Base-by-base conservation (phyloP, 2,329 filamentous ascomycete genomes). In the Microsporum ferrugineum region DNA sequence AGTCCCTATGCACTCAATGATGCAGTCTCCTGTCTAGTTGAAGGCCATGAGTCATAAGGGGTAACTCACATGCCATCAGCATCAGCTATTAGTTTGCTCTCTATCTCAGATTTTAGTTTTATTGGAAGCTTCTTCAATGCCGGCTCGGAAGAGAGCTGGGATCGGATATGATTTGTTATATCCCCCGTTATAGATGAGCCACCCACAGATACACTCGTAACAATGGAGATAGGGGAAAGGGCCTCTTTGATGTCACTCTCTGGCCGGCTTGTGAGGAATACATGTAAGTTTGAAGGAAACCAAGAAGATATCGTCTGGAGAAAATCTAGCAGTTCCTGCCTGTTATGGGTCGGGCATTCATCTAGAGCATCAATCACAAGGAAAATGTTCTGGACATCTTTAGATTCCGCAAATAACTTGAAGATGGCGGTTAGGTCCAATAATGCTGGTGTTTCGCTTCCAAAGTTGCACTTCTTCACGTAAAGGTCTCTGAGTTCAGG, bases 341-440 rank as follows among this genome's bases (percentile, higher is more conserved):
- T 61, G 29, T 53, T 53, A 5, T 53, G 10, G 27, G 60, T 43
- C 4, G 63, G 57, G 51, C 63, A 63, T 51, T 66, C 64, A 58
- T 66, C 65, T 17, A 66, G 63, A n/a, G 64, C 64, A 45, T 66
- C 65, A 8, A 66, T 59, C 17, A 63, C 56, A 38, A 65, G 63
- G 31, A 62, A 63, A 33, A 61, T 57, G 6, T 53, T 17, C 36
- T 31, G 8, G 8, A 34, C n/a, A 31, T 5, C 27, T n/a, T 33
- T n/a, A 14, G 29, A 34, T 33, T 53, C 47, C 29, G 47, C 47
- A 33, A 53, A 31, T 3, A 53, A 10, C 33, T 53, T 53, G 23
- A 53, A 17, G 1, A 53, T 34, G n/a, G 3, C 12, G 5, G 14
- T 53, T 10, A 53, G 29, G 27, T 53, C 47, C 3, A 27, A 53